These are phyloP conservation scores for Schoenoplectus triqueter DNA, from an alignment of 202 grass and related monocot genomes.

Conservation along the genomic window DNA sequence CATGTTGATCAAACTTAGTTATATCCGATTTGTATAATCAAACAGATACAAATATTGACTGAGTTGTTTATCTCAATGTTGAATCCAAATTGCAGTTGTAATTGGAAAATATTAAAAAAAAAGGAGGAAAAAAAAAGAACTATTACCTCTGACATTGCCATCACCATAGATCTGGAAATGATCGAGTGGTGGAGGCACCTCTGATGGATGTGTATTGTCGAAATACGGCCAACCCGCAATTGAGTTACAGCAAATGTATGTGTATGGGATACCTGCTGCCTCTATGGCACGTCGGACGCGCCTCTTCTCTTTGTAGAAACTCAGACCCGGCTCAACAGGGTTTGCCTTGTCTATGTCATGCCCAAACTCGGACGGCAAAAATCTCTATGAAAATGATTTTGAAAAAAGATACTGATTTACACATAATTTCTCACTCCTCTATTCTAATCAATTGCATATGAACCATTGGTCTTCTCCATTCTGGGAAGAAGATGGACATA, in stretches of 20 bases:
- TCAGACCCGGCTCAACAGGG: conserved; percentile 59
- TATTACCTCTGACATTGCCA: conserved; percentile 58
- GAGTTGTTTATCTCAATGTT: not conserved
- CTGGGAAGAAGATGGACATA: not conserved
- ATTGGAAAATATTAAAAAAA: not conserved
- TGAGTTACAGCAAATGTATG: conserved; percentile 82
- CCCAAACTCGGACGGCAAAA: conserved; percentile 82
- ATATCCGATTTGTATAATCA: not conserved
- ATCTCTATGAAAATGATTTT: conserved; percentile 47
- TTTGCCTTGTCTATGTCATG: conserved; percentile 81
- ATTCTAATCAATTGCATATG: not conserved
- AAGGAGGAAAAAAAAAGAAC: not conserved
- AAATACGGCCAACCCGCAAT: conserved; percentile 80
- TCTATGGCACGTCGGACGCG: conserved; percentile 58
- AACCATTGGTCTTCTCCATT: not conserved
- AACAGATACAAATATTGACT: not conserved
- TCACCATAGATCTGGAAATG: conserved; percentile 78
- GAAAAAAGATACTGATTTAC: conserved; percentile 6
- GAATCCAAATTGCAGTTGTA: not conserved
- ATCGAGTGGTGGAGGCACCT: conserved; percentile 60
- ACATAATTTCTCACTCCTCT: not conserved
- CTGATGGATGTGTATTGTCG: conserved; percentile 68
- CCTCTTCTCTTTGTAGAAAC: conserved; percentile 65
- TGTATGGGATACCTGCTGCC: conserved; percentile 62
- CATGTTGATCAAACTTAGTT: not conserved